Percentiles rank a stretch among this genome's conserved stretches.
Evolutionary conservation across 495 filamentous ascomycete genomes (phyloP).

Genomic region (Copromyces sp.): DNA sequence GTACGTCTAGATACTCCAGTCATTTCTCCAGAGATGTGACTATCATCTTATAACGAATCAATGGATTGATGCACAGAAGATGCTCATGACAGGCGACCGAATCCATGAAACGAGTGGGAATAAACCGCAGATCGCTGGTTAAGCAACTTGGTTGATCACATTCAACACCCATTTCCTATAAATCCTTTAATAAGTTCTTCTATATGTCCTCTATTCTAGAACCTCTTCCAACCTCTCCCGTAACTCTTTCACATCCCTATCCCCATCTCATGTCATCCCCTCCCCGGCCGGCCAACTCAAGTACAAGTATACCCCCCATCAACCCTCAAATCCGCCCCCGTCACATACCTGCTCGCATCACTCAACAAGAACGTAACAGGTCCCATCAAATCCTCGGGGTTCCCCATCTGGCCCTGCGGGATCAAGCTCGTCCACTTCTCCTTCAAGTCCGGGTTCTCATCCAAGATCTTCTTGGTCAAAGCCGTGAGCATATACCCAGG

Average conservation of each 20-base stretch:
- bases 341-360: constrained; percentile 79
- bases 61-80: no score
- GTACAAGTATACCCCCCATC: constrained; percentile 89
- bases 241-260: background rate
- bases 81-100: no score
- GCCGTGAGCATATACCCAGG: constrained; percentile 94
- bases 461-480: constrained; percentile 89
- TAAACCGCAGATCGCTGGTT: no score
- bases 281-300: background rate
- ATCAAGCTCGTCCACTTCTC: constrained; percentile 85
- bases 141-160: no score
- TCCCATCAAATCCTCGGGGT: constrained; percentile 87
- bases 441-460: constrained; percentile 81
- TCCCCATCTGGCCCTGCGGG: constrained; percentile 84
- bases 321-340: constrained; percentile 79
- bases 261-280: background rate
- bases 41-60: no score
- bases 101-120: no score
- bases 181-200: no score
- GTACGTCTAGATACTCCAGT: no score
- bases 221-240: no score
- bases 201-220: no score
- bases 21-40: no score
- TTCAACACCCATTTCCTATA: no score
- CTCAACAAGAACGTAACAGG: constrained; percentile 82